These are phyloP conservation scores for Fusarium proliferatum DNA, from an alignment of 2,329 filamentous ascomycete species.

Conservation along the genomic window DNA sequence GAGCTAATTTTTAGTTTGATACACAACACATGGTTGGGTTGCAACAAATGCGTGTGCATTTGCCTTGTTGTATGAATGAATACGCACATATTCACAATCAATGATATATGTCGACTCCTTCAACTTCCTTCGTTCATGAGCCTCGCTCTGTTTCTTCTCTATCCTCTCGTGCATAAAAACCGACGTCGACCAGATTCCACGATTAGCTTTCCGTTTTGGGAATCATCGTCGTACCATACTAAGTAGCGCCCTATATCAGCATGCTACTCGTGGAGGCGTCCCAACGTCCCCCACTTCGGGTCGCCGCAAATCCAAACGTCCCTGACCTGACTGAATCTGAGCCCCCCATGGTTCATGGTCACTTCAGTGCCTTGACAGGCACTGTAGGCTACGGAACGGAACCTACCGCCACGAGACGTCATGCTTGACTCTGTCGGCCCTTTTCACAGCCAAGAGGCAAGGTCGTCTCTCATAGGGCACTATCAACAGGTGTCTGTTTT, in stretches of 20 bases:
- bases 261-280: constrained; percentile 3
- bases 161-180: constrained; percentile 19
- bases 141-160: constrained; percentile 6
- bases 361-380: constrained; percentile 3
- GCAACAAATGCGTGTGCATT: background rate
- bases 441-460: constrained; percentile 26
- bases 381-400: constrained; percentile 26
- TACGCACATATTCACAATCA: constrained; percentile 6
- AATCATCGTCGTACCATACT: constrained; percentile 32
- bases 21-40: background rate
- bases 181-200: constrained; percentile 34
- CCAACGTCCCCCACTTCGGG: constrained; percentile 39
- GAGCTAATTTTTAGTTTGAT: constrained; percentile 2
- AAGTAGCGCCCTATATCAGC: constrained; percentile 6
- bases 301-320: constrained; percentile 42
- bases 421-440: constrained; percentile 33
- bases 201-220: constrained; percentile 44
- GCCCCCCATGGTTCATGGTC: constrained; percentile 25
- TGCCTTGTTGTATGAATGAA: background rate
- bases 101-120: background rate
- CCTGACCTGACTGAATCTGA: constrained; percentile 28
- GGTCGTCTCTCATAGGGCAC: constrained; percentile 4
- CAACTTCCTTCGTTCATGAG: background rate
- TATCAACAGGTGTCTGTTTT: constrained; percentile 27
- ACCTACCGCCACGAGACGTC: constrained; percentile 30